Base-by-base conservation (phyloP, 805 yeast species). In the Yarrowia osloensis region DNA sequence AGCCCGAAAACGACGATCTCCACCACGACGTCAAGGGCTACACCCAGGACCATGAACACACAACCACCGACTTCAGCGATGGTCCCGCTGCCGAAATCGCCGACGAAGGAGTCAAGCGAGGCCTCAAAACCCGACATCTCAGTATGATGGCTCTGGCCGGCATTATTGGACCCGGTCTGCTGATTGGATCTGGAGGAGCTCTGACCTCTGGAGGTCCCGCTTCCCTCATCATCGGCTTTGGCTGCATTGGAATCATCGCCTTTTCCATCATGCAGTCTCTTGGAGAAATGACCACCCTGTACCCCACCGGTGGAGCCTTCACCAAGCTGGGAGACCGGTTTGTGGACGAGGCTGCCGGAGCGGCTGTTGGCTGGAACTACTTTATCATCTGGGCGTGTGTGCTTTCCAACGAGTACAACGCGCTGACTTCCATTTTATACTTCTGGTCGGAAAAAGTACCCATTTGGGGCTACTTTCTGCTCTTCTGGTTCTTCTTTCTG, bases 91-190 rank as follows among this genome's bases (percentile, higher is more conserved):
- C 63, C 24, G 66, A 61, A n/a, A 15, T 61, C 12, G 42, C 22
- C 9, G 70, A 75, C 8, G 68, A 75, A 2, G 80, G 80, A 3
- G 79, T 78, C 26, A 74, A 74, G 67, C 74, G 81, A 11, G 80
- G 80, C 15, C 75, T 88, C 63, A 85, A 84, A 71, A 82, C 85
- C 49, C 81, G 93, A 73, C 94, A 90, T 75, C 77, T 90, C 71
- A 86, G 88, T 69, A 87, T 89, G 91, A 90, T 90, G 77, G 92
- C 95, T 62, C 81, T 90, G 69, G 95, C 94, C 71, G 93, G 94
- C 49, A 84, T 89, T 68, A 89, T 90, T 71, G 97, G 96, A 72
- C 88, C 94, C 9, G 96, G 95, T 73, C 80, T 91, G 63, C 86
- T 91, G 69, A 88, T 91, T 35, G 84, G 86, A 33, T 80, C 85